phyloP scores from a whole-genome alignment of 139 green algal species.

The Desmodesmus armatus region DNA sequence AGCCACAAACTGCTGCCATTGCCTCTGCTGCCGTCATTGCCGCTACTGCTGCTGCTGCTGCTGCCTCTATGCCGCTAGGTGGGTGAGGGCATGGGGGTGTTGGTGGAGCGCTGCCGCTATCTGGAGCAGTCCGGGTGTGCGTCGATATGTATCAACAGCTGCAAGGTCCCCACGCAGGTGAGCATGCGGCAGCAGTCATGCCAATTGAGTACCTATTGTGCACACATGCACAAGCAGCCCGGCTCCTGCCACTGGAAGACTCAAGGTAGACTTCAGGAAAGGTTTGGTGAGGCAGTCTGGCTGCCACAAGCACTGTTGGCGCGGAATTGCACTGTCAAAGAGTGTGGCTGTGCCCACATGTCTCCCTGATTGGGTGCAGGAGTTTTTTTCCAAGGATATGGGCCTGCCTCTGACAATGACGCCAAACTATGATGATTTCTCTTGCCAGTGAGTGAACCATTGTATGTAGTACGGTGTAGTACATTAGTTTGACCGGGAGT shows the following conservation, averaged over 20 bases:
- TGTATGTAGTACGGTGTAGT: not conserved
- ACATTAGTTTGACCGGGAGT: not conserved
- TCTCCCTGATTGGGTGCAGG: constrained; percentile 48
- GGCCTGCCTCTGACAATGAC: constrained; percentile 88
- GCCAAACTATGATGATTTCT: constrained; percentile 93
- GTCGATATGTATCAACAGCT: constrained; percentile 91
- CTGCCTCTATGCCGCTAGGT: constrained; percentile 42
- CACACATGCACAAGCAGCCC: not conserved
- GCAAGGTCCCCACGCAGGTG: constrained; percentile 90
- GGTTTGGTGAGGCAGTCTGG: no score
- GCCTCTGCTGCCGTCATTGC: no score
- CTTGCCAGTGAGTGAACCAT: constrained; percentile 71
- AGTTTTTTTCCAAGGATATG: constrained; percentile 92
- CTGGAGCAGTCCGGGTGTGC: constrained; percentile 88
- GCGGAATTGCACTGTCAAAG: not conserved
- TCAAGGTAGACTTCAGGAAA: no score
- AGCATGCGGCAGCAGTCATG: not conserved
- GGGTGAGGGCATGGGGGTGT: constrained; percentile 71
- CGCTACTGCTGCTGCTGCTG: no score
- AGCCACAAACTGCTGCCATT: no score
- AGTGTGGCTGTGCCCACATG: not conserved
- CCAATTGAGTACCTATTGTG: no score
- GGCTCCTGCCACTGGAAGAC: no score
- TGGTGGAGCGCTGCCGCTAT: constrained; percentile 90
- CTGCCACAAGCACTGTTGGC: not conserved